These are phyloP conservation scores for Amauroascus verrucosus DNA, from an alignment of 2,329 filamentous ascomycete species.

Conservation along the genomic window DNA sequence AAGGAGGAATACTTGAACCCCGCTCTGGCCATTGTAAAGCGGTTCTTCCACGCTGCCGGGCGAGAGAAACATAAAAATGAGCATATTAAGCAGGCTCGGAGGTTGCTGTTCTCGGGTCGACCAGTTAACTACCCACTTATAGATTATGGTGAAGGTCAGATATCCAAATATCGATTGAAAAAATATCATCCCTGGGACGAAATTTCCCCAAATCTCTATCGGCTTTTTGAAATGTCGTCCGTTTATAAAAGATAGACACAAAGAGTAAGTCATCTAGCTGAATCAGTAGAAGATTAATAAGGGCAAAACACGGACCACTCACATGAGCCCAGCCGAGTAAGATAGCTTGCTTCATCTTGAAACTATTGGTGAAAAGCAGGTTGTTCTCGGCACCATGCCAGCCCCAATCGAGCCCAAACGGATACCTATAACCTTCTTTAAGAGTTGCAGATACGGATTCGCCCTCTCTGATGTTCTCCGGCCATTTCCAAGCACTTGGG, in stretches of 20 bases:
- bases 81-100: conserved; percentile 90
- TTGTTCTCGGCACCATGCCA: conserved; percentile 97
- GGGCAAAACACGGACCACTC: conserved; percentile 20
- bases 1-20: conserved; percentile 66
- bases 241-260: conserved; percentile 87
- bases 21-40: conserved; percentile 67
- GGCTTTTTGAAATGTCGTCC: conserved; percentile 88
- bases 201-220: conserved; percentile 95
- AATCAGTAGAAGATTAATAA: background rate
- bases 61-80: conserved; percentile 98
- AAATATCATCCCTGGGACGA: conserved; percentile 96
- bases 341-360: conserved; percentile 99
- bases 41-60: conserved; percentile 60
- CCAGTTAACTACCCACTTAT: conserved; percentile 97
- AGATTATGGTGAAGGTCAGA: conserved; percentile 83
- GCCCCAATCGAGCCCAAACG: conserved; percentile 88
- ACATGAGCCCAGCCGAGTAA: conserved; percentile 86
- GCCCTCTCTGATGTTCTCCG: conserved; percentile 55
- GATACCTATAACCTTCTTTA: conserved; percentile 71
- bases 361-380: conserved; percentile 91
- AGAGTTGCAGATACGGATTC: conserved; percentile 57
- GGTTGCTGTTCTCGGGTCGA: conserved; percentile 54
- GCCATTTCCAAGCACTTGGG: conserved; percentile 81
- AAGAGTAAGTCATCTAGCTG: conserved; percentile 80
- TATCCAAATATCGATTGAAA: conserved; percentile 99